Conservation (phyloP, 2,329 filamentous ascomycete genomes). For the Monosporascus sp. region DNA sequence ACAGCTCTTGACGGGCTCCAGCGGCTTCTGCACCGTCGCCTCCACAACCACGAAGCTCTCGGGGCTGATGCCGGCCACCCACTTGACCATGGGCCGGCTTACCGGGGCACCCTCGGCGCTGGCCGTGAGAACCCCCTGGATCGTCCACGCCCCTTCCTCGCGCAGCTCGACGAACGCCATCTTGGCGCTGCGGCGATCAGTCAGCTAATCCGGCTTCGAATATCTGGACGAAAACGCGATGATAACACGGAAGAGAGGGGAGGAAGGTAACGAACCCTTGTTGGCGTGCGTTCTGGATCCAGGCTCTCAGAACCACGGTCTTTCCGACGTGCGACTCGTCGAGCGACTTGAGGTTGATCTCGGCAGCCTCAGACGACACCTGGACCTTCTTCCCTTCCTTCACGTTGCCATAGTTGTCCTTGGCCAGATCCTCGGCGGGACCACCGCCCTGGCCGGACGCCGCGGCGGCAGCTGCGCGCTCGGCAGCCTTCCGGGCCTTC, state of each 20-base stretch:
- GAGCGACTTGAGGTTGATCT: slow-evolving; percentile 48
- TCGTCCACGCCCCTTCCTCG: slow-evolving; percentile 67
- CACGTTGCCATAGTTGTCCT: slow-evolving; percentile 75
- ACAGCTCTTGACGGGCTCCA: slow-evolving; percentile 84
- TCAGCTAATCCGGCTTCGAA: not conserved
- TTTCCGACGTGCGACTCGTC: slow-evolving; percentile 61
- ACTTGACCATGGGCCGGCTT: slow-evolving; percentile 92
- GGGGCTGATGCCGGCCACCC: slow-evolving; percentile 66
- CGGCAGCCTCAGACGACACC: slow-evolving; percentile 12
- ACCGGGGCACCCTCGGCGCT: slow-evolving; percentile 59
- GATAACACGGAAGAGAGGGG: no score
- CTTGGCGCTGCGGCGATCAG: slow-evolving; percentile 52
- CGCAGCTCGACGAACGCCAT: slow-evolving; percentile 86
- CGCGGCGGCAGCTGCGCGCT: slow-evolving; percentile 68
- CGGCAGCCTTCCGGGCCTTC: slow-evolving; percentile 69
- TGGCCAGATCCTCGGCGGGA: slow-evolving; percentile 61
- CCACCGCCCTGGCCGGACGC: slow-evolving; percentile 55
- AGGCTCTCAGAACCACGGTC: slow-evolving; percentile 70
- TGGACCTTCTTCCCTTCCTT: slow-evolving; percentile 54
- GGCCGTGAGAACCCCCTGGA: slow-evolving; percentile 75
- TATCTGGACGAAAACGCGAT: not conserved
- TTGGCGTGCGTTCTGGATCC: slow-evolving; percentile 80
- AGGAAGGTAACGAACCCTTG: slow-evolving; percentile 48
- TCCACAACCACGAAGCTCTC: slow-evolving; percentile 83
- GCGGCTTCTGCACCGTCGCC: slow-evolving; percentile 73